A percentile compares a stretch with the other conserved stretches of the same genome.
Conservation (phyloP, 192 early-diverging fungal species). For the Bifiguratus adelaidae region DNA sequence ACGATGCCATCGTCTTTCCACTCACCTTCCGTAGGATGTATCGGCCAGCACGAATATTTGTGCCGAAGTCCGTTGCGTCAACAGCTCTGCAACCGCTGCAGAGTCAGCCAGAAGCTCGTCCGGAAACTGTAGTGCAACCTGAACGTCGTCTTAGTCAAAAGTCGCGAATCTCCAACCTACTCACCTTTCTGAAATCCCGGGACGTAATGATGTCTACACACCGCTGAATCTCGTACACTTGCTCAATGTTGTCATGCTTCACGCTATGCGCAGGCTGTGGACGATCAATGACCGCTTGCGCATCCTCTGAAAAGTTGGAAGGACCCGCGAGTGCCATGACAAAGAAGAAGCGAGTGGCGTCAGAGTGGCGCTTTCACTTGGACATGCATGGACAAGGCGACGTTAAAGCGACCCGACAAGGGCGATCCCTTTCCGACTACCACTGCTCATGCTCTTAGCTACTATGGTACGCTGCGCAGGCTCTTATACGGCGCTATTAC, state of each 20-base stretch:
- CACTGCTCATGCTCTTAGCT: no score
- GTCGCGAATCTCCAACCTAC: background rate
- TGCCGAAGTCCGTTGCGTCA: constrained; percentile 34
- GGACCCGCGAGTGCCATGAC: constrained; percentile 43
- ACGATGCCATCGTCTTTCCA: background rate
- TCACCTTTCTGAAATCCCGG: constrained; percentile 30
- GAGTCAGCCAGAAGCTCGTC: constrained; percentile 74
- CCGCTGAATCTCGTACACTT: constrained; percentile 54
- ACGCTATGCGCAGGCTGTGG: constrained; percentile 22
- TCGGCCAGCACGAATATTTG: constrained; percentile 81
- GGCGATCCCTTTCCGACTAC: no score
- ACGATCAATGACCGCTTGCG: constrained; percentile 48
- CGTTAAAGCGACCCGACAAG: no score
- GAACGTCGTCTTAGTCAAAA: constrained; percentile 2
- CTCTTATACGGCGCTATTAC: no score
- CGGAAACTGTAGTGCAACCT: constrained; percentile 88
- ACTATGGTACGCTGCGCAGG: no score
- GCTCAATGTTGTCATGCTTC: constrained; percentile 22
- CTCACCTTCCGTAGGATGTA: constrained; percentile 82
- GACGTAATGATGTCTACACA: constrained; percentile 37
- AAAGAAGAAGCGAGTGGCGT: no score
- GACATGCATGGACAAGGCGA: no score
- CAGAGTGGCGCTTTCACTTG: no score
- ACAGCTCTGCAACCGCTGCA: constrained; percentile 39
- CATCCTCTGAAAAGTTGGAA: constrained; percentile 56